Evolutionary conservation across 495 filamentous ascomycete species (phyloP), one percentile per base, ranked within the genome.

Genomic region (Pyronema omphalodes): DNA sequence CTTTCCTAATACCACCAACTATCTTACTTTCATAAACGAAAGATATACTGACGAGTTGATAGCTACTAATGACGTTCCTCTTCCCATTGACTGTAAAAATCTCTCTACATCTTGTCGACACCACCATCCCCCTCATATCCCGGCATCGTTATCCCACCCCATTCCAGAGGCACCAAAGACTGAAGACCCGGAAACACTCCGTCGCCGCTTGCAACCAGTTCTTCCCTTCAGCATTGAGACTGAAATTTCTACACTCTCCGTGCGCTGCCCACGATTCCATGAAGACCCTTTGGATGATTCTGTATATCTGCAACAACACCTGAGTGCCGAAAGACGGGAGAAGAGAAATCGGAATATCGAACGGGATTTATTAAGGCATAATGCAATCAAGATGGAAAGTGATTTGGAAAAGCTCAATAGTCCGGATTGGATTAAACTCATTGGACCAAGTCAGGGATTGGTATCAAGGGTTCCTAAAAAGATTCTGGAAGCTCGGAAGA

Each of bases 321-420:
- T 43, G 9, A 52, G 53, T 29, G 55, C 60, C 41, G 54, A 48
- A 4, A 57, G 53, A 41, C 52, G 53, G 60, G 91, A 99, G 68
- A 93, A 89, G 60, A 83, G 88, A 33, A 79, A 93, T 15, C 82
- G 91, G 35, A 96, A 96, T 63, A 83, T 89, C 39, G 93, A 96
- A 65, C 86, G 83, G 62, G 87, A 91, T 57, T 78, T 83, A 0
- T 86, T 89, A 2, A 84, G 89, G 68, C 88, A 95, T 72, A 87
- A 96, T 63, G 85, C 87, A 58, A 80, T 86, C 51, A 82, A 88
- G 59, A 76, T 95, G 37, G 84, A 91, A 51, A 76, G 88, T 7
- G 71, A 94, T 37, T 75, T 95, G 37, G 86, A 91, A 45, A 86
- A 86, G 39, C 74, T 99, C 3, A 80, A 83, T 63, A 80, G 88